Percentiles rank a stretch among this genome's conserved stretches.
These are phyloP conservation scores for Cladosporium sp. DNA, from an alignment of 2,329 filamentous ascomycete species.

Conservation along the genomic window DNA sequence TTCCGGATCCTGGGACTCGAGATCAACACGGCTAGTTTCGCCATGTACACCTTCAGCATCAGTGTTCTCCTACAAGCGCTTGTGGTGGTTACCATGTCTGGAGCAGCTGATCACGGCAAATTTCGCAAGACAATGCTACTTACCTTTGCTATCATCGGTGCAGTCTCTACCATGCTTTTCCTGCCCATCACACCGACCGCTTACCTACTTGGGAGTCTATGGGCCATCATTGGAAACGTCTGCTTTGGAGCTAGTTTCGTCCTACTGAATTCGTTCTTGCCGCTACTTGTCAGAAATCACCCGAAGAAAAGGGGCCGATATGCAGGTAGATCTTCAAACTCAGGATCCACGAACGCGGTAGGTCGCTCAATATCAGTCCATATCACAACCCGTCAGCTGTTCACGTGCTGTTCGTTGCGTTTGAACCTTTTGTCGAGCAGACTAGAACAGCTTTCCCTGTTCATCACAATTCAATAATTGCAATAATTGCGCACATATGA, in stretches of 20 bases:
- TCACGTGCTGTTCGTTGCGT: no score
- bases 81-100: constrained; percentile 88
- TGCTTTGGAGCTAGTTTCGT: constrained; percentile 95
- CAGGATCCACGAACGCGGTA: not conserved
- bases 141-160: constrained; percentile 77
- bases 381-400: not conserved
- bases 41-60: constrained; percentile 96
- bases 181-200: constrained; percentile 69
- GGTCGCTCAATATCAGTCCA: not conserved
- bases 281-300: constrained; percentile 83
- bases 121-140: constrained; percentile 77
- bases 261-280: constrained; percentile 89
- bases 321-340: not conserved
- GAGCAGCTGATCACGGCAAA: constrained; percentile 42
- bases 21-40: constrained; percentile 94
- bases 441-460: no score
- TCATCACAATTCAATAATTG: no score
- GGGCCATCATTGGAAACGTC: constrained; percentile 88
- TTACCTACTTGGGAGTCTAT: constrained; percentile 75
- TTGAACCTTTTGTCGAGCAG: no score
- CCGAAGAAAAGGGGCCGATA: constrained; percentile 38
- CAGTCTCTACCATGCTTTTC: constrained; percentile 82
- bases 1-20: constrained; percentile 76
- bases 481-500: not conserved
- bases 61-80: constrained; percentile 86